phyloP scores from a whole-genome alignment of 1,284 basidiomycete genomes.

The Ceratobasidium sp. region DNA sequence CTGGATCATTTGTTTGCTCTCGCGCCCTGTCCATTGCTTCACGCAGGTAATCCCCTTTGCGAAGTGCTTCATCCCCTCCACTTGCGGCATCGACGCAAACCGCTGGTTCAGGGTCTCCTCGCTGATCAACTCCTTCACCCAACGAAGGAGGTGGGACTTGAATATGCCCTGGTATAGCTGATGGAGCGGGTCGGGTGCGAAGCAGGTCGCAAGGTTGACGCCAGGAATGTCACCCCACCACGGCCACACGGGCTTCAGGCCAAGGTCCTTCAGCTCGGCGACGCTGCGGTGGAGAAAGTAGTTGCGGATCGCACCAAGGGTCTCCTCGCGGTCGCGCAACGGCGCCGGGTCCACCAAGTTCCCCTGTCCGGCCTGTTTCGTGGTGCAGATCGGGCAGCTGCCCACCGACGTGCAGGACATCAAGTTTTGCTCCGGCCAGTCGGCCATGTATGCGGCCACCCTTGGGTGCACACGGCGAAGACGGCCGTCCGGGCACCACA shows the following conservation, averaged over 20 bases:
- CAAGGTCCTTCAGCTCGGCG: neutral
- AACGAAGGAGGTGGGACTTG: neutral
- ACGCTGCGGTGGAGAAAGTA: neutral
- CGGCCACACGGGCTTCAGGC: conserved; percentile 25
- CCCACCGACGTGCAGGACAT: conserved; percentile 18
- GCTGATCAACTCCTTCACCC: neutral
- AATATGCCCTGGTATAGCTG: conserved; percentile 46
- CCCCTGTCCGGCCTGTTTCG: neutral
- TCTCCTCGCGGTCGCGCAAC: conserved; percentile 6
- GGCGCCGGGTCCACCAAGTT: too few species aligned
- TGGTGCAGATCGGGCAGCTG: conserved; percentile 20
- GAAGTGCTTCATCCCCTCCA: conserved; percentile 9
- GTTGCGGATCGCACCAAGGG: neutral
- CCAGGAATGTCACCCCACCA: conserved; percentile 43
- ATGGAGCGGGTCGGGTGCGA: conserved; percentile 47
- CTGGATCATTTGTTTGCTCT: conserved; percentile 56
- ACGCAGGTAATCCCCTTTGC: neutral
- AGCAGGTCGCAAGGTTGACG: conserved; percentile 33
- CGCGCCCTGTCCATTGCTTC: conserved; percentile 54
- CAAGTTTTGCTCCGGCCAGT: conserved; percentile 28
- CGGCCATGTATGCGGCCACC: conserved; percentile 8
- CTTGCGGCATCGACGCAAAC: neutral
- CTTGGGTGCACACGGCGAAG: neutral
- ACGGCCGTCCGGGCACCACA: conserved; percentile 36
- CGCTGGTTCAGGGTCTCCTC: neutral